Conservation (phyloP, 208 protist genomes). For the Zelonia costaricensis region DNA sequence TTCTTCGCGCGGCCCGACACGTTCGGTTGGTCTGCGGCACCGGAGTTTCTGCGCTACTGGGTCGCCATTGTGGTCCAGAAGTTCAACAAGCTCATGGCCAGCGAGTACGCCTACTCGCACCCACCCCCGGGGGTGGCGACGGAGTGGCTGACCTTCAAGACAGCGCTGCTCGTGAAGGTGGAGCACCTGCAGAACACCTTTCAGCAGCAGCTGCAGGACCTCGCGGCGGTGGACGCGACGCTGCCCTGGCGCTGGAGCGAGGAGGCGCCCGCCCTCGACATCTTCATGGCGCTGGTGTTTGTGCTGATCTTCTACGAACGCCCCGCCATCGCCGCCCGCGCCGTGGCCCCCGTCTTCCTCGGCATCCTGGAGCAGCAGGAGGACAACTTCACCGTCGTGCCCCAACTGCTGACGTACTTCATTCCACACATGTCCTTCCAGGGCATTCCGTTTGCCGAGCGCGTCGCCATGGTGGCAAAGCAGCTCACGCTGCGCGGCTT, state of each 20-base stretch:
- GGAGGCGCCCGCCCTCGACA: not conserved
- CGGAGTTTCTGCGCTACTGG: slow-evolving; percentile 22
- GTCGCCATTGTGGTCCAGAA: slow-evolving; percentile 24
- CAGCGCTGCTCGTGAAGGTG: slow-evolving; percentile 28
- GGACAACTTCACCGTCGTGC: slow-evolving; percentile 17
- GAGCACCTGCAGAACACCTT: slow-evolving; percentile 25
- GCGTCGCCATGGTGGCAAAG: slow-evolving; percentile 17
- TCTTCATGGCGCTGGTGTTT: slow-evolving; percentile 28
- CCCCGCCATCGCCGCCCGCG: slow-evolving; percentile 16
- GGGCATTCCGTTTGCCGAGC: not conserved
- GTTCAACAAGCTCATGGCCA: slow-evolving; percentile 44
- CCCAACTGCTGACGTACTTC: slow-evolving; percentile 23
- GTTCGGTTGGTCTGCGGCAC: slow-evolving; percentile 16
- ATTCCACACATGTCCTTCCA: slow-evolving; percentile 20
- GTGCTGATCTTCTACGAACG: slow-evolving; percentile 27
- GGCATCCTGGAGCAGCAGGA: slow-evolving; percentile 14
- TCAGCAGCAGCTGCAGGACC: slow-evolving; percentile 14
- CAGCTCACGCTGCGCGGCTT: slow-evolving; percentile 23
- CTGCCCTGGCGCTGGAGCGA: slow-evolving; percentile 4
- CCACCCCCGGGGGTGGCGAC: slow-evolving; percentile 21
- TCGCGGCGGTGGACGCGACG: not conserved
- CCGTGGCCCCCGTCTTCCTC: slow-evolving; percentile 36
- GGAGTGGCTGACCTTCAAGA: slow-evolving; percentile 29
- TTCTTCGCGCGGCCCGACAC: slow-evolving; percentile 25
- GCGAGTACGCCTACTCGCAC: slow-evolving; percentile 45